Percentiles rank a stretch among this genome's conserved stretches.
Conservation (phyloP, 2,329 filamentous ascomycete species). For the Trichothecium roseum region DNA sequence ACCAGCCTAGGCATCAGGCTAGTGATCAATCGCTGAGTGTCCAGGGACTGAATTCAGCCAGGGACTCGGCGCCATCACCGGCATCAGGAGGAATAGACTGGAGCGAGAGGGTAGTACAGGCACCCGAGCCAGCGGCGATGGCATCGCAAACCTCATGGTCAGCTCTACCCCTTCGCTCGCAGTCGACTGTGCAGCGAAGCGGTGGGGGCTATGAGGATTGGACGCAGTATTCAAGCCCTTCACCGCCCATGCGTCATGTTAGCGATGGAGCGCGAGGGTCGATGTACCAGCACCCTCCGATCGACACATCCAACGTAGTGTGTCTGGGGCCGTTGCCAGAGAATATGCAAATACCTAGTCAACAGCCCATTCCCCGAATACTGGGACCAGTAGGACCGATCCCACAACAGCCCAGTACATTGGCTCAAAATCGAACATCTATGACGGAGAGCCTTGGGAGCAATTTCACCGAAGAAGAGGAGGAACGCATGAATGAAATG, state of each 20-base stretch:
- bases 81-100: neutral
- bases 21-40: no score
- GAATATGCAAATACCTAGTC: constrained; percentile 19
- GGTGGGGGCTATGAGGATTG: no score
- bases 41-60: constrained; percentile 1
- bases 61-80: constrained; percentile 2
- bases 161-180: no score
- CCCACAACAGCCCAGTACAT: constrained; percentile 10
- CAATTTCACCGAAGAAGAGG: constrained; percentile 42
- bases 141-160: no score
- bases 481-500: constrained; percentile 27
- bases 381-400: neutral
- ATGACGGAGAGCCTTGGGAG: constrained; percentile 38
- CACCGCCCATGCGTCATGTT: no score
- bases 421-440: neutral
- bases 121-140: no score
- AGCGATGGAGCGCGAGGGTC: no score
- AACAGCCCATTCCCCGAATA: constrained; percentile 1
- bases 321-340: constrained; percentile 45
- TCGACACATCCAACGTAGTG: constrained; percentile 41
- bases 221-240: no score
- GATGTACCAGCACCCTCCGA: constrained; percentile 31
- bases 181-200: no score
- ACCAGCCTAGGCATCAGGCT: no score
- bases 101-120: neutral